phyloP scores from a whole-genome alignment of 495 filamentous ascomycete genomes.

The Daldinia loculata region DNA sequence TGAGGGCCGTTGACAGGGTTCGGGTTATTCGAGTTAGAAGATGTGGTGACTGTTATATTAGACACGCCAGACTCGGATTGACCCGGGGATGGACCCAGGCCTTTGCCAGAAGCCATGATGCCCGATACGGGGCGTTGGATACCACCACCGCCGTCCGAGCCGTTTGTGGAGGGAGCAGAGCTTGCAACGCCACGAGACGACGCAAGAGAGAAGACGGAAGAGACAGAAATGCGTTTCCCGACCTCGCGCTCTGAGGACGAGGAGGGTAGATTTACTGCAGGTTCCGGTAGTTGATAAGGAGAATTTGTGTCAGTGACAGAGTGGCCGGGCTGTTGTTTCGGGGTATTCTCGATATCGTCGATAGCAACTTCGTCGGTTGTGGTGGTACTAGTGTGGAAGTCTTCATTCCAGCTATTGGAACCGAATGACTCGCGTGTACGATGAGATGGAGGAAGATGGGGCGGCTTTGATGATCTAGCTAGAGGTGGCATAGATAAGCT shows the following conservation, averaged over 20 bases:
- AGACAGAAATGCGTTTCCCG: constrained; percentile 70
- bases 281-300: constrained; percentile 54
- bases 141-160: constrained; percentile 46
- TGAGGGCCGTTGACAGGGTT: constrained; percentile 50
- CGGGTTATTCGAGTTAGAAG: constrained; percentile 50
- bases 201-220: constrained; percentile 70
- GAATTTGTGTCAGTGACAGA: constrained; percentile 41
- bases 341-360: constrained; percentile 56
- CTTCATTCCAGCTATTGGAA: constrained; percentile 47
- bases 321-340: constrained; percentile 48
- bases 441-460: constrained; percentile 37
- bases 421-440: constrained; percentile 46
- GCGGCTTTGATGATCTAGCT: constrained; percentile 35
- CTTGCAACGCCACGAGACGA: constrained; percentile 60
- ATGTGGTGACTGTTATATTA: constrained; percentile 64
- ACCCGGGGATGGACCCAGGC: constrained; percentile 42
- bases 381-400: constrained; percentile 27
- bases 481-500: constrained; percentile 70
- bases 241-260: constrained; percentile 53
- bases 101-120: constrained; percentile 54
- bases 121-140: constrained; percentile 46
- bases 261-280: constrained; percentile 54
- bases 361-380: constrained; percentile 39
- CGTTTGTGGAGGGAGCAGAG: constrained; percentile 54
- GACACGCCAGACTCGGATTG: constrained; percentile 62